phyloP scores from a whole-genome alignment of 441 rosid species.

The Populus hybrid region DNA sequence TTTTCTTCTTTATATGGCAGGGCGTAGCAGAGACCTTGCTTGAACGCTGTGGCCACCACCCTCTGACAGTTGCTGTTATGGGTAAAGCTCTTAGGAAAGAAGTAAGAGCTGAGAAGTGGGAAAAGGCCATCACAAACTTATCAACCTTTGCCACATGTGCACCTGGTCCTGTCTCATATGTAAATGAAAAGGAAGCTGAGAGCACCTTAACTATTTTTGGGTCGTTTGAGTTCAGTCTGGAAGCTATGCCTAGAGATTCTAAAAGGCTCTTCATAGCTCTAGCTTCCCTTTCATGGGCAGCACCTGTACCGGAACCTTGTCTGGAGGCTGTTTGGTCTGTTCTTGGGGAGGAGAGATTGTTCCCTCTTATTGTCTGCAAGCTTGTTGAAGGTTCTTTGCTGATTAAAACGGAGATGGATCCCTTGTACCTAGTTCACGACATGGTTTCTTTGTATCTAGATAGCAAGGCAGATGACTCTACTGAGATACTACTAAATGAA shows the following conservation, averaged over 20 bases:
- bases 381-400: neutral
- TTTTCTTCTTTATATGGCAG: neutral
- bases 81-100: neutral
- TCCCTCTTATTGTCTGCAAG: neutral
- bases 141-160: neutral
- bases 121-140: neutral
- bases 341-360: neutral
- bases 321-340: neutral
- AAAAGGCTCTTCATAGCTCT: neutral
- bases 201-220: neutral
- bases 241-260: neutral
- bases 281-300: neutral
- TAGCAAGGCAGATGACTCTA: neutral
- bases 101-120: neutral
- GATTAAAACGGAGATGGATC: neutral
- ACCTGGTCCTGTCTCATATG: neutral
- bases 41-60: neutral
- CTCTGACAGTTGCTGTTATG: neutral
- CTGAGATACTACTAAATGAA: neutral
- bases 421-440: neutral
- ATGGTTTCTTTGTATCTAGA: neutral
- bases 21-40: neutral
- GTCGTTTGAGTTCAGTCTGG: neutral
- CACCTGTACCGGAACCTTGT: neutral
- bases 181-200: neutral